A percentile compares a stretch with the other conserved stretches of the same genome.
Conservation (phyloP, 2,329 filamentous ascomycete genomes). For the Talaromyces pinophilus region DNA sequence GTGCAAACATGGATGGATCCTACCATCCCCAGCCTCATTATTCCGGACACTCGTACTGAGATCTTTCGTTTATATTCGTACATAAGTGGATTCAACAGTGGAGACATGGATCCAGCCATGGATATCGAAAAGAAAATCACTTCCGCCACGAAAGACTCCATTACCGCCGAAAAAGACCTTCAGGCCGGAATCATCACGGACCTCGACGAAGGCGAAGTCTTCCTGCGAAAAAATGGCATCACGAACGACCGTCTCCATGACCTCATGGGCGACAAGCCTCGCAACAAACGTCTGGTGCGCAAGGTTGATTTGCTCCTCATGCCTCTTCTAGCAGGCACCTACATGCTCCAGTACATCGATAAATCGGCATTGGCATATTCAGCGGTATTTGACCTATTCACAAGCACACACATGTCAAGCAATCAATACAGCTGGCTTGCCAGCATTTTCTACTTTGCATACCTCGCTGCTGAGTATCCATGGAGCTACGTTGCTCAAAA, state of each 20-base stretch:
- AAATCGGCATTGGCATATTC: conserved; percentile 58
- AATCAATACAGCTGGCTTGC: conserved; percentile 54
- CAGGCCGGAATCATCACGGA: conserved; percentile 1
- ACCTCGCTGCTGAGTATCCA: conserved; percentile 49
- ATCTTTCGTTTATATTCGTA: not conserved
- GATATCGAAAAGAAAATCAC: conserved; percentile 1
- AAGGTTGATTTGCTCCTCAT: conserved; percentile 55
- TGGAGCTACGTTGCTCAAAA: conserved; percentile 46
- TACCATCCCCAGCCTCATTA: not conserved
- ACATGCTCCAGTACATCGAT: conserved; percentile 56
- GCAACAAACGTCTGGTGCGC: conserved; percentile 25
- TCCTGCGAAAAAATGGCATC: not conserved
- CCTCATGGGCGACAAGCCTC: not conserved
- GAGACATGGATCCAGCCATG: not conserved
- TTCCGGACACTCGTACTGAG: not conserved
- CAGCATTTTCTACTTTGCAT: conserved; percentile 57
- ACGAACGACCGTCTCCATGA: not conserved
- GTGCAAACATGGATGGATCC: not conserved
- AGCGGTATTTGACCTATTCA: conserved; percentile 58
- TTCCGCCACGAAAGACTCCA: not conserved
- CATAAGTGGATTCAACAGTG: not conserved
- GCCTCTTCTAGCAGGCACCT: conserved; percentile 49
- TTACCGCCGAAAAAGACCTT: not conserved
- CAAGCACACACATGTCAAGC: conserved; percentile 47
- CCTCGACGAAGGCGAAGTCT: conserved; percentile 8